A percentile compares a stretch with the other conserved stretches of the same genome.
phyloP scores from a whole-genome alignment of 495 filamentous ascomycete species.

The Xylaria cubensis region DNA sequence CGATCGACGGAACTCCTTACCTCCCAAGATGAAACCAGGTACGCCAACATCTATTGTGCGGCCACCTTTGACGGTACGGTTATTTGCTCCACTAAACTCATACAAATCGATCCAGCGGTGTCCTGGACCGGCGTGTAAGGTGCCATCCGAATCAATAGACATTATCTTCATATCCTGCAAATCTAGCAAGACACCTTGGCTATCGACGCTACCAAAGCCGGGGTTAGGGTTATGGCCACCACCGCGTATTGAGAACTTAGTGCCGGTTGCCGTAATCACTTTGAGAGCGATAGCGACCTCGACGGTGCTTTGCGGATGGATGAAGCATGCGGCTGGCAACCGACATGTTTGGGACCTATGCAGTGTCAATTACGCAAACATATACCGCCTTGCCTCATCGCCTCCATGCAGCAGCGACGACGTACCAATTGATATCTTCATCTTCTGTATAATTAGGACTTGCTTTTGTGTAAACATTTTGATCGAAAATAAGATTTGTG shows the following conservation, averaged over 20 bases:
- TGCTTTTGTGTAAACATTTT: background rate
- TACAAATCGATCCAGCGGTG: background rate
- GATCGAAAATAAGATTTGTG: background rate
- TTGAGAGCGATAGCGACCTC: background rate
- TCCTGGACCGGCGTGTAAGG: background rate
- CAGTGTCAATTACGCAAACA: background rate
- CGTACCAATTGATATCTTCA: background rate
- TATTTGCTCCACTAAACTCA: background rate
- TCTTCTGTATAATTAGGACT: background rate
- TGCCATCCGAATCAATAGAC: background rate
- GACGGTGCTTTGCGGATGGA: background rate
- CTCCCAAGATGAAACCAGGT: background rate
- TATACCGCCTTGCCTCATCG: background rate
- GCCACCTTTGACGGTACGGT: background rate
- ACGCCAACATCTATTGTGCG: background rate
- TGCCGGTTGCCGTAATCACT: background rate
- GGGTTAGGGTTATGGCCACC: background rate
- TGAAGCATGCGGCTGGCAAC: background rate
- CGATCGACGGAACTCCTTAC: background rate
- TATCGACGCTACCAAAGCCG: background rate
- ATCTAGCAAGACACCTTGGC: background rate
- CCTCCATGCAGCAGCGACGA: background rate
- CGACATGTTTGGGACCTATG: background rate
- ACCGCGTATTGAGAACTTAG: background rate
- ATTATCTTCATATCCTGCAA: background rate